Evolutionary conservation across 208 protist species (phyloP).

Genomic region (Zelonia costaricensis): DNA sequence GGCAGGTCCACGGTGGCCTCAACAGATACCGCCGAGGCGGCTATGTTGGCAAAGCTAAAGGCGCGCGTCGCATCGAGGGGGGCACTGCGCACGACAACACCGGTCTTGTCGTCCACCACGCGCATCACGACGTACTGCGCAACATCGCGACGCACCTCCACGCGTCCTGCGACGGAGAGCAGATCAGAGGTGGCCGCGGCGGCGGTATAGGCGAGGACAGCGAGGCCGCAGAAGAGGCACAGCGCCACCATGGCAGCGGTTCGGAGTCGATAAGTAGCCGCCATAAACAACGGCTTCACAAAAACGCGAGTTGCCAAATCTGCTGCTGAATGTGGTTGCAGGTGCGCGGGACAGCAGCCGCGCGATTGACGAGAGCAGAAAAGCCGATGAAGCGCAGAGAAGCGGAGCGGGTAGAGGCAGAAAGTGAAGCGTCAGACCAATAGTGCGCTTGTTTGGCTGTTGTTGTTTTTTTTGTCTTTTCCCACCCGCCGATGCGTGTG

Average conservation of each 20-base stretch:
- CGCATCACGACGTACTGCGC: slow-evolving; percentile 60
- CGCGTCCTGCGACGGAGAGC: slow-evolving; percentile 52
- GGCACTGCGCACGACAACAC: slow-evolving; percentile 53
- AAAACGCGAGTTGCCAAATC: no score
- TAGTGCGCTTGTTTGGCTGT: no score
- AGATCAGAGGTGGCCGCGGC: neutral
- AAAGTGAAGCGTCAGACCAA: no score
- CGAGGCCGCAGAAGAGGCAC: slow-evolving; percentile 10
- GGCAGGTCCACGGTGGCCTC: slow-evolving; percentile 51
- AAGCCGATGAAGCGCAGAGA: no score
- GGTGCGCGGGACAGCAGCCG: no score
- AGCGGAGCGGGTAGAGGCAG: no score
- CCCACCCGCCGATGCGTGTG: no score
- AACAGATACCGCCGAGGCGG: slow-evolving; percentile 35
- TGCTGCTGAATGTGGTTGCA: no score
- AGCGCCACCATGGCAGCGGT: slow-evolving; percentile 9
- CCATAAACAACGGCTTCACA: no score
- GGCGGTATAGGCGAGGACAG: neutral
- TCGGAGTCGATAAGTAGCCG: neutral
- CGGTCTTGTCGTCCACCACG: slow-evolving; percentile 52
- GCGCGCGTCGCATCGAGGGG: slow-evolving; percentile 58
- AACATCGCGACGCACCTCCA: slow-evolving; percentile 37
- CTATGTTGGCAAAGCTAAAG: slow-evolving; percentile 65
- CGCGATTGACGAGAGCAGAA: no score
- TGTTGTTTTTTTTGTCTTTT: no score